A percentile compares a stretch with the other conserved stretches of the same genome.
These are phyloP conservation scores for Trypanosoma lewisi DNA, from an alignment of 208 protist genomes.

Conservation along the genomic window DNA sequence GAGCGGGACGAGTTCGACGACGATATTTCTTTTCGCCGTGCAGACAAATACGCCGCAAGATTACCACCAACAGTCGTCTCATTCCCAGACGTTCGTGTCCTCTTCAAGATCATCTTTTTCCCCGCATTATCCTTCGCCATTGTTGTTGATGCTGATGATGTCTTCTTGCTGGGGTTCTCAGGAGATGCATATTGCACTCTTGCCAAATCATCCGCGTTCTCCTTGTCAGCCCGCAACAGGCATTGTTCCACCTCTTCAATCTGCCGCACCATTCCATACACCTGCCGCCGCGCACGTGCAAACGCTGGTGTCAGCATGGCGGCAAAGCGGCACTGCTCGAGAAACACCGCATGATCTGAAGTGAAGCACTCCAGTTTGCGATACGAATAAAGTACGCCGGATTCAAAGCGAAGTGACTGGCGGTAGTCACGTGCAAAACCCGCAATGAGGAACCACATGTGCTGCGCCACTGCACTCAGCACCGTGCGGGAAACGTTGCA, in stretches of 20 bases:
- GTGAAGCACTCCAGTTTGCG: slow-evolving; percentile 54
- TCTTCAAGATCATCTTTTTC: too few species aligned
- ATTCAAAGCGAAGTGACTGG: slow-evolving; percentile 38
- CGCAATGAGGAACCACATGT: slow-evolving; percentile 56
- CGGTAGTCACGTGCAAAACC: slow-evolving; percentile 41
- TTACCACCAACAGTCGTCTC: too few species aligned
- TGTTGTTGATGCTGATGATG: slow-evolving; percentile 6
- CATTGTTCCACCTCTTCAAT: slow-evolving; percentile 57
- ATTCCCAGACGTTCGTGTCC: too few species aligned
- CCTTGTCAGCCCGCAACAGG: slow-evolving; percentile 24
- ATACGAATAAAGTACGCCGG: slow-evolving; percentile 56
- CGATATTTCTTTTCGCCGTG: too few species aligned
- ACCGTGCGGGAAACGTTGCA: slow-evolving; percentile 50
- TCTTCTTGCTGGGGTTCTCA: slow-evolving; percentile 1
- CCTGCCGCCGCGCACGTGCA: slow-evolving; percentile 30
- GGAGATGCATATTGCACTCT: background rate
- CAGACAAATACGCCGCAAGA: too few species aligned
- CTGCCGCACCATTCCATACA: slow-evolving; percentile 57
- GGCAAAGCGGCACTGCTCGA: slow-evolving; percentile 65
- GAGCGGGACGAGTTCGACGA: too few species aligned
- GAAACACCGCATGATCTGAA: slow-evolving; percentile 49
- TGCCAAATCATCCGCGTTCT: background rate
- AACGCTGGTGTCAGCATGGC: slow-evolving; percentile 51
- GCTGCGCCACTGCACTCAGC: slow-evolving; percentile 52
- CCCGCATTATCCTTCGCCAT: too few species aligned